These are phyloP conservation scores for Stephania japonica DNA, from an alignment of 164 flowering plant species.

Conservation along the genomic window DNA sequence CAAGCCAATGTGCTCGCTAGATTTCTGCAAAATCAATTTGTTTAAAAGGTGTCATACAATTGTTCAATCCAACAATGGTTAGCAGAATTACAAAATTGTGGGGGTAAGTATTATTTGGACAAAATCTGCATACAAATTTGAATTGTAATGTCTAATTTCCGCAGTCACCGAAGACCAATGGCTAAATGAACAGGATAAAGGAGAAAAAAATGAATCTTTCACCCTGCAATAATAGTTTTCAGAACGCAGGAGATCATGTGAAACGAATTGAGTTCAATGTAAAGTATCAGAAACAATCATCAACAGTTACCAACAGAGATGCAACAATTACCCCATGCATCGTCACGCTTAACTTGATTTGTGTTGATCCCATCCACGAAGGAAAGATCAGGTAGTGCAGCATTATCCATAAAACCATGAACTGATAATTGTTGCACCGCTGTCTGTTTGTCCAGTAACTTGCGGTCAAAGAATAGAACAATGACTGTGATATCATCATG, in stretches of 20 bases:
- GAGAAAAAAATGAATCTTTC: neutral
- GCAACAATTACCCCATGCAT: neutral
- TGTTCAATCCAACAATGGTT: neutral
- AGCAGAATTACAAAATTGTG: neutral
- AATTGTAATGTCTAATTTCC: neutral
- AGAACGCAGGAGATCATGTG: neutral
- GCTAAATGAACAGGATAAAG: neutral
- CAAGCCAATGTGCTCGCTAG: neutral
- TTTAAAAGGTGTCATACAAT: neutral
- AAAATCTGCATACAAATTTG: neutral
- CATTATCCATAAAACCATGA: constrained; percentile 39
- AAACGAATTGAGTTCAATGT: constrained; percentile 5
- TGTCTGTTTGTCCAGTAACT: constrained; percentile 22
- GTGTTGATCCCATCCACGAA: constrained; percentile 25
- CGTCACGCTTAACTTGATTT: constrained; percentile 11
- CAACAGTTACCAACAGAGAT: neutral
- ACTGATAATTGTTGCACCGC: constrained; percentile 43
- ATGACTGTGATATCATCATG: constrained; percentile 85
- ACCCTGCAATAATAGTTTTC: neutral
- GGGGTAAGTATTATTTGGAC: neutral
- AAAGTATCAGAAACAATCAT: constrained; percentile 1
- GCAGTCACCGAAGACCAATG: neutral
- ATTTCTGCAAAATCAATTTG: neutral
- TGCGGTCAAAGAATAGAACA: constrained; percentile 64
- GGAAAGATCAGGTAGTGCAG: constrained; percentile 45